A percentile compares a stretch with the other conserved stretches of the same genome.
phyloP scores from a whole-genome alignment of 192 early-diverging fungal species.

The Podila clonocystis region DNA sequence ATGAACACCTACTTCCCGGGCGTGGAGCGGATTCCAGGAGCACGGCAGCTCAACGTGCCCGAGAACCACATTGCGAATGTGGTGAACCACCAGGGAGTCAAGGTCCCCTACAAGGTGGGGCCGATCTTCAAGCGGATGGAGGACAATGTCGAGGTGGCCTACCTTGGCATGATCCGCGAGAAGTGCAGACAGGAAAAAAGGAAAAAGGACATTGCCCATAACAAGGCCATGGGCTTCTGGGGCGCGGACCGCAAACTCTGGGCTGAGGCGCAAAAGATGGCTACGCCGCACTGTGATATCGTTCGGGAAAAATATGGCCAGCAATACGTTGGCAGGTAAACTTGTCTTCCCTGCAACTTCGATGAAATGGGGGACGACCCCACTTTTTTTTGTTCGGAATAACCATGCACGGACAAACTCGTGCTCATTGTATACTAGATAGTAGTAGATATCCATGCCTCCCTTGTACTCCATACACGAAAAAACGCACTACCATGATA shows the following conservation, averaged over 20 bases:
- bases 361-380: too few relatives aligned
- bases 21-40: constrained; percentile 33
- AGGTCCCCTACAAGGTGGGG: constrained; percentile 19
- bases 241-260: constrained; percentile 72
- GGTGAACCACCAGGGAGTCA: constrained; percentile 9
- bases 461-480: too few relatives aligned
- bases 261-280: constrained; percentile 70
- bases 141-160: constrained; percentile 74
- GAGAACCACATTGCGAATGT: constrained; percentile 10
- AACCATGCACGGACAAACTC: too few relatives aligned
- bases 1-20: constrained; percentile 13
- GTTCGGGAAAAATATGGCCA: constrained; percentile 38
- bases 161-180: constrained; percentile 68
- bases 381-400: too few relatives aligned
- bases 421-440: too few relatives aligned
- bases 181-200: constrained; percentile 75
- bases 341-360: not conserved
- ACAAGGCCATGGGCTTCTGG: constrained; percentile 70
- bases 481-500: too few relatives aligned
- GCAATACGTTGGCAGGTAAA: not conserved
- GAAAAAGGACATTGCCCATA: constrained; percentile 60
- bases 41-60: constrained; percentile 2
- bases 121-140: constrained; percentile 74
- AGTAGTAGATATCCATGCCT: too few relatives aligned
- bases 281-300: constrained; percentile 75